A percentile compares a stretch with the other conserved stretches of the same genome.
phyloP scores from a whole-genome alignment of 2,329 filamentous ascomycete species.

The Alternaria conjuncta region DNA sequence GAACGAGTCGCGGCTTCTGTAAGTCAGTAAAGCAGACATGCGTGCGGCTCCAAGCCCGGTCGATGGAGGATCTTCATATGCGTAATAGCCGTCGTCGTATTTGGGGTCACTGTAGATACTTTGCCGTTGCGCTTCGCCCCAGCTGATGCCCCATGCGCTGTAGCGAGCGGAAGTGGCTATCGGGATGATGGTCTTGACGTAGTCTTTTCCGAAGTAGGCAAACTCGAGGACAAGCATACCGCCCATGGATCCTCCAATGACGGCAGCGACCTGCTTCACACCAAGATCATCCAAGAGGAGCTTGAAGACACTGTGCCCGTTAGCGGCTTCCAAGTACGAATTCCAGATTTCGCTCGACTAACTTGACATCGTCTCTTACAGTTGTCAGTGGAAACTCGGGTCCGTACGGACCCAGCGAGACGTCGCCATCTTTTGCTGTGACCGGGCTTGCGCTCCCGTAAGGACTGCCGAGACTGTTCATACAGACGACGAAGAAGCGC shows the following conservation, averaged over 20 bases:
- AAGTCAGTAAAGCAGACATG: slow-evolving; percentile 95
- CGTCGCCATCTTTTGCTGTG: slow-evolving; percentile 84
- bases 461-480: slow-evolving; percentile 84
- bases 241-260: slow-evolving; percentile 84
- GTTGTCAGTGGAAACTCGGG: slow-evolving; percentile 97
- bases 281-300: slow-evolving; percentile 80
- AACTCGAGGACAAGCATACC: slow-evolving; percentile 92
- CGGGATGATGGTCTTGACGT: slow-evolving; percentile 79
- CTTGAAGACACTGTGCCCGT: slow-evolving; percentile 70
- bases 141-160: slow-evolving; percentile 89
- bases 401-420: slow-evolving; percentile 78
- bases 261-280: slow-evolving; percentile 77
- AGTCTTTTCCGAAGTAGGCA: slow-evolving; percentile 87
- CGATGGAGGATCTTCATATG: slow-evolving; percentile 82
- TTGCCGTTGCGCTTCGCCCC: slow-evolving; percentile 86
- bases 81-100: slow-evolving; percentile 96
- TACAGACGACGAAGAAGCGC: slow-evolving; percentile 83
- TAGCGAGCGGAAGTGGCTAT: slow-evolving; percentile 86
- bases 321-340: slow-evolving; percentile 5
- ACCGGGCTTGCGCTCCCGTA: slow-evolving; percentile 89
- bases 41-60: slow-evolving; percentile 91
- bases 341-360: slow-evolving; percentile 45
- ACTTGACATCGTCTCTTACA: slow-evolving; percentile 94
- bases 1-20: slow-evolving; percentile 95
- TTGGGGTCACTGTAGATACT: slow-evolving; percentile 98